A percentile compares a stretch with the other conserved stretches of the same genome.
phyloP scores from a whole-genome alignment of 2,329 filamentous ascomycete species.

The Pyrenophora seminiperda region DNA sequence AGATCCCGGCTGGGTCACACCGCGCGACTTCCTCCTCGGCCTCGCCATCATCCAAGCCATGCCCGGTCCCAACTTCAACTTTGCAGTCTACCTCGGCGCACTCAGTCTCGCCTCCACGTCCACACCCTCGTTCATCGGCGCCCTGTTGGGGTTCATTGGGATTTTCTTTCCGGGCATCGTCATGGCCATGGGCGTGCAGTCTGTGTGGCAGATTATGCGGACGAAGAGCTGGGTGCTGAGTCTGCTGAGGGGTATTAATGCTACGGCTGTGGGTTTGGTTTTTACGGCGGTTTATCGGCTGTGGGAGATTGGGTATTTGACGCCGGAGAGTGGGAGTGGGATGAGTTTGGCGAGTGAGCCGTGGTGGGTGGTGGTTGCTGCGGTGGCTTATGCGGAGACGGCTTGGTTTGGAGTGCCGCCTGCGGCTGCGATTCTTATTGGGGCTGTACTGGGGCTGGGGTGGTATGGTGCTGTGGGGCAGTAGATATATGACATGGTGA shows the following conservation, averaged over 20 bases:
- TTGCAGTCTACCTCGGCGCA: conserved; percentile 51
- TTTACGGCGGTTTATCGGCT: conserved; percentile 54
- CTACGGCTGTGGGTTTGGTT: conserved; percentile 51
- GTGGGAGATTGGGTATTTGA: conserved; percentile 53
- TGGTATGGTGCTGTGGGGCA: conserved; percentile 49
- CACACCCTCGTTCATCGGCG: conserved; percentile 41
- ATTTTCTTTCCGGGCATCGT: conserved; percentile 51
- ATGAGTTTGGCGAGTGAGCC: conserved; percentile 48
- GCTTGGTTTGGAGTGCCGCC: conserved; percentile 50
- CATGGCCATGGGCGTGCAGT: conserved; percentile 45
- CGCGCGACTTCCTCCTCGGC: conserved; percentile 73
- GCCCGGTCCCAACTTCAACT: conserved; percentile 67
- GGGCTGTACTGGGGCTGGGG: conserved; percentile 46
- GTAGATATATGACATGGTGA: conserved; percentile 2
- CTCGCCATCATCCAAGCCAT: conserved; percentile 74
- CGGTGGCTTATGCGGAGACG: conserved; percentile 49
- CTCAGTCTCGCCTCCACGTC: conserved; percentile 41
- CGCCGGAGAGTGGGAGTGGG: conserved; percentile 42
- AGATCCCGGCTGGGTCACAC: conserved; percentile 69
- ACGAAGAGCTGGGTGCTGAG: conserved; percentile 43
- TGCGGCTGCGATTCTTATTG: conserved; percentile 48
- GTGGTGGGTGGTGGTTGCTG: conserved; percentile 54
- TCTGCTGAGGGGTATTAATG: conserved; percentile 50
- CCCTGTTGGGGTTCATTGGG: conserved; percentile 46
- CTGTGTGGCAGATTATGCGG: conserved; percentile 48